Conservation (phyloP, 129 eudicot genomes). For the Escallonia herrerae region DNA sequence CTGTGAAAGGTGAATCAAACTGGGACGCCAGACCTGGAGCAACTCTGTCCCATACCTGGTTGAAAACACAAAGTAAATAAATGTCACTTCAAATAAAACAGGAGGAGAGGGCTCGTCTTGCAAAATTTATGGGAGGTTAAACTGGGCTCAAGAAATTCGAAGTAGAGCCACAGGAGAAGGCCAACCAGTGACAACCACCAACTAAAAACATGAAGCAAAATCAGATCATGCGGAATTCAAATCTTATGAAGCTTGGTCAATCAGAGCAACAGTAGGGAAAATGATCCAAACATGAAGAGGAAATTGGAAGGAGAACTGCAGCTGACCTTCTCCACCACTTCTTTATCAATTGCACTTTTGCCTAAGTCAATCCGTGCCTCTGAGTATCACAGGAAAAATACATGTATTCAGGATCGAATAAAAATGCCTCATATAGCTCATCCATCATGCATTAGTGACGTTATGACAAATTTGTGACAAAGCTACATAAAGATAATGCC, state of each 20-base stretch:
- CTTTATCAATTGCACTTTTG: conserved; percentile 63
- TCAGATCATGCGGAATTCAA: no score
- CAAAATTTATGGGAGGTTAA: no score
- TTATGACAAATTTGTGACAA: neutral
- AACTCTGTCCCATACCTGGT: conserved; percentile 86
- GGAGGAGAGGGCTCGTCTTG: no score
- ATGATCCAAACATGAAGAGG: no score
- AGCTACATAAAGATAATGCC: no score
- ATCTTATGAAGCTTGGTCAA: no score
- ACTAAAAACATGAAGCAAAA: no score
- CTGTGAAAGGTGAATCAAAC: conserved; percentile 71
- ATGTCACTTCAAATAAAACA: neutral
- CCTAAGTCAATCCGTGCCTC: conserved; percentile 71
- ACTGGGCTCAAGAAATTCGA: no score
- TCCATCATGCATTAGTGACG: neutral
- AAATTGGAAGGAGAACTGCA: neutral
- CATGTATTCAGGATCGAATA: neutral
- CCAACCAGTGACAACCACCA: no score
- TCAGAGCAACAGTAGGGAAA: no score
- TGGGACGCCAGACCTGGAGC: conserved; percentile 83
- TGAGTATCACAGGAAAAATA: conserved; percentile 11
- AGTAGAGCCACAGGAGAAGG: no score
- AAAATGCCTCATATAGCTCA: neutral
- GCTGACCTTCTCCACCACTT: conserved; percentile 90
- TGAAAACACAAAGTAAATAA: neutral